A percentile compares a stretch with the other conserved stretches of the same genome.
Evolutionary conservation across 2,329 filamentous ascomycete species (phyloP).

Genomic region (Verticillium zaregamsianum): DNA sequence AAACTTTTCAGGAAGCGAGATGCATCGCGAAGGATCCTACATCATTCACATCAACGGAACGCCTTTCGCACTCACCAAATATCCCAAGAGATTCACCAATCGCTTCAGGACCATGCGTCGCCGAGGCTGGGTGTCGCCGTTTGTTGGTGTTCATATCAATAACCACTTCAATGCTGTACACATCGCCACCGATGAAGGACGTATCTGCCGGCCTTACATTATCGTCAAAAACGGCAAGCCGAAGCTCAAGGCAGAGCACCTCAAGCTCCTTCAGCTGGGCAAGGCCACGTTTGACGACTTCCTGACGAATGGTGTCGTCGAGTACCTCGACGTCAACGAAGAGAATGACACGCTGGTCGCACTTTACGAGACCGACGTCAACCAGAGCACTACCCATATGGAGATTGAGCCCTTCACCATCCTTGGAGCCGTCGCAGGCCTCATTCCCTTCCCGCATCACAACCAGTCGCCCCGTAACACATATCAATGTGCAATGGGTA

Average conservation of each 20-base stretch:
- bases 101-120: slow-evolving; percentile 83
- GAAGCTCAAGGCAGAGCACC: slow-evolving; percentile 72
- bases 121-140: slow-evolving; percentile 89
- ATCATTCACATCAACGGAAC: slow-evolving; percentile 96
- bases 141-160: slow-evolving; percentile 95
- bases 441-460: slow-evolving; percentile 98
- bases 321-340: slow-evolving; percentile 97
- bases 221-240: slow-evolving; percentile 86
- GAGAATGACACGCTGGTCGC: slow-evolving; percentile 95
- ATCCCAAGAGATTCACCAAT: slow-evolving; percentile 81
- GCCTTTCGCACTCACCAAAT: slow-evolving; percentile 79
- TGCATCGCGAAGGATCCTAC: slow-evolving; percentile 80
- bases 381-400: slow-evolving; percentile 80
- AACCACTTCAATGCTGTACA: slow-evolving; percentile 88
- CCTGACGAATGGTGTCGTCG: slow-evolving; percentile 80
- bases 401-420: slow-evolving; percentile 99
- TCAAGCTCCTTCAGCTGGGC: slow-evolving; percentile 77
- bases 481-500: slow-evolving; percentile 99
- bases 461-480: slow-evolving; percentile 99
- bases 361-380: slow-evolving; percentile 81
- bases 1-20: slow-evolving; percentile 69
- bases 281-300: slow-evolving; percentile 93
- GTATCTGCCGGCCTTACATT: slow-evolving; percentile 93
- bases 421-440: slow-evolving; percentile 86
- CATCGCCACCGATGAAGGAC: slow-evolving; percentile 93